Base-by-base conservation (phyloP, 257 asterid genomes). In the Penstemon eatonii region DNA sequence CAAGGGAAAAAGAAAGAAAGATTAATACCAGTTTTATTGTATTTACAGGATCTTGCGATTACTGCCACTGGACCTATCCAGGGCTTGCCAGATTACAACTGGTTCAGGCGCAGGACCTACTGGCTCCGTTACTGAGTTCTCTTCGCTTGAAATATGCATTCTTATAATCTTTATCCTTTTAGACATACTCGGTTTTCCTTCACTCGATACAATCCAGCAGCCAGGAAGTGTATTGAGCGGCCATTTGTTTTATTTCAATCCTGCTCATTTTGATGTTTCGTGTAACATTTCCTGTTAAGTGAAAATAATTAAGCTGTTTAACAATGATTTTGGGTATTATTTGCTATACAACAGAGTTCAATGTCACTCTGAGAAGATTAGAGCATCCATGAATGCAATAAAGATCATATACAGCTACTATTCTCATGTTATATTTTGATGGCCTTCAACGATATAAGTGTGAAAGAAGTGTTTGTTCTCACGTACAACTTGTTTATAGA, bases 51-150 rank as follows among this genome's bases (percentile, higher is more conserved):
- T 78, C 76, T 94, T 44, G 97, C 95, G 6, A 82, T 94, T 62
- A 73, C 91, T 65, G 99, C 95, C 0, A 37, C 75, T 19, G 99
- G 99, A 13, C 96, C 97, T 45, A 76, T 89, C 77, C 92, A 89
- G 73, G 77, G 79, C 45, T 79, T 94, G 76, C 99, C 99, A 0
- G 99, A 94, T 75, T 91, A 91, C 87, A 94, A 91, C 85, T 89
- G 99, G 99, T 94, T 94, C 88, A 87, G 97, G 67, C 99, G 99
- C 73, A 87, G 99, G 75, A 94, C 99, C 73, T 94, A 84, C 87
- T 82, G 87, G 99, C 97, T 91, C 77, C 96, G 99, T 43, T 94
- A 94, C 80, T 94, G 89, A 96, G 51, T 36, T 68, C 70, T 67
- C 13, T 46, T 69, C 13, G 38, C 57, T 64, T 62, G 19, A 1